A percentile compares a stretch with the other conserved stretches of the same genome.
Conservation (phyloP, 768 basidiomycete species). For the Pleurotus giganteus region DNA sequence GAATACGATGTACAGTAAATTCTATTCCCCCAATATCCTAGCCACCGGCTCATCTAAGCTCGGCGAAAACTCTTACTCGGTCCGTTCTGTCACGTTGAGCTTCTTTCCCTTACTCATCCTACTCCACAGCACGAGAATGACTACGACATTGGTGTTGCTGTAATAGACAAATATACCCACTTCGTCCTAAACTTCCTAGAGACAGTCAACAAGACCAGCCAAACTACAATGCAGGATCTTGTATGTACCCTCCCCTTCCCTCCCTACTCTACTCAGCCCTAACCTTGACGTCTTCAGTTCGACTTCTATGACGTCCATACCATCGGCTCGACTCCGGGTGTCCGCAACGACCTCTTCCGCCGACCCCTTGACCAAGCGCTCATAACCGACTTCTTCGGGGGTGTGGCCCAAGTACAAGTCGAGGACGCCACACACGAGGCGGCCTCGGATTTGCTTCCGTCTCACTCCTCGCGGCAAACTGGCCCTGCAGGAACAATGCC, state of each 20-base stretch:
- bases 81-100: conserved; percentile 33
- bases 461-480: neutral
- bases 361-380: conserved; percentile 59
- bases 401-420: conserved; percentile 82
- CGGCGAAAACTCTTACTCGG: conserved; percentile 92
- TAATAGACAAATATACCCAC: conserved; percentile 95
- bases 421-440: conserved; percentile 1
- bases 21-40: conserved; percentile 91
- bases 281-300: conserved; percentile 52
- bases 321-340: conserved; percentile 86
- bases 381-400: conserved; percentile 88
- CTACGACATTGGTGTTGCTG: conserved; percentile 90
- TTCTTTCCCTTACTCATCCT: neutral
- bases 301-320: conserved; percentile 68
- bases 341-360: conserved; percentile 79
- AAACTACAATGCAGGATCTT: conserved; percentile 75
- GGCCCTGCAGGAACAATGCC: neutral
- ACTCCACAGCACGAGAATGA: conserved; percentile 81
- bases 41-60: conserved; percentile 86
- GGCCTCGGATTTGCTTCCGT: neutral
- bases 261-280: neutral
- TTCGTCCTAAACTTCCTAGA: conserved; percentile 91
- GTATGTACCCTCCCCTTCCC: conserved; percentile 41
- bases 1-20: conserved; percentile 90
- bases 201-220: conserved; percentile 86